A percentile compares a stretch with the other conserved stretches of the same genome.
Conservation (phyloP, 257 asterid species). For the Solanum stenotomum region DNA sequence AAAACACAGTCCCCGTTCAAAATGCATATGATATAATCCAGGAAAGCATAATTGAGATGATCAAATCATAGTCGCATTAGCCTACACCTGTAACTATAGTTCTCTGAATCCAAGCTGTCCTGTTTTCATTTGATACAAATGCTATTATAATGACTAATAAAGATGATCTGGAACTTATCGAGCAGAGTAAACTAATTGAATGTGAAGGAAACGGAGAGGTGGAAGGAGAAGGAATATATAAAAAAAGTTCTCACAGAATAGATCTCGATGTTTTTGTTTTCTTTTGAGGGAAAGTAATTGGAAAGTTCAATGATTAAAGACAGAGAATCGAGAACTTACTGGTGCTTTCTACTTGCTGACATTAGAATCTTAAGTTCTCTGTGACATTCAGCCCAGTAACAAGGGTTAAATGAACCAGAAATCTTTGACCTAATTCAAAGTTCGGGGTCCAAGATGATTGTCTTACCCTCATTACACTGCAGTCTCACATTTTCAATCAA, state of each 20-base stretch:
- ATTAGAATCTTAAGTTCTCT: background rate
- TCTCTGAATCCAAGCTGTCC: background rate
- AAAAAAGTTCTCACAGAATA: background rate
- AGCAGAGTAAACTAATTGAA: background rate
- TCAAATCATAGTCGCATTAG: background rate
- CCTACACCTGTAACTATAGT: background rate
- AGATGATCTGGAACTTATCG: background rate
- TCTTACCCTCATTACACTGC: background rate
- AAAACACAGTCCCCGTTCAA: background rate
- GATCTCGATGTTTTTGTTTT: background rate
- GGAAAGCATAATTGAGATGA: background rate
- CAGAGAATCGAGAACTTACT: background rate
- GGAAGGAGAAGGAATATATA: background rate
- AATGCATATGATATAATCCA: background rate
- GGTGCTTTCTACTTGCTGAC: background rate
- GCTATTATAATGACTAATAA: background rate
- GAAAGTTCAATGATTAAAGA: background rate
- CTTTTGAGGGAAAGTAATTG: background rate
- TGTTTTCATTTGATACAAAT: background rate
- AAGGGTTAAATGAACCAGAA: background rate
- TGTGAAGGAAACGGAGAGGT: background rate
- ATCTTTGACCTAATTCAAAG: background rate
- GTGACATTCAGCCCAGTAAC: background rate
- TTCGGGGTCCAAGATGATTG: background rate
- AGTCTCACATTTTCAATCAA: background rate